Base-by-base conservation (phyloP, 2,329 filamentous ascomycete genomes). In the Cryphonectria carpinicola region DNA sequence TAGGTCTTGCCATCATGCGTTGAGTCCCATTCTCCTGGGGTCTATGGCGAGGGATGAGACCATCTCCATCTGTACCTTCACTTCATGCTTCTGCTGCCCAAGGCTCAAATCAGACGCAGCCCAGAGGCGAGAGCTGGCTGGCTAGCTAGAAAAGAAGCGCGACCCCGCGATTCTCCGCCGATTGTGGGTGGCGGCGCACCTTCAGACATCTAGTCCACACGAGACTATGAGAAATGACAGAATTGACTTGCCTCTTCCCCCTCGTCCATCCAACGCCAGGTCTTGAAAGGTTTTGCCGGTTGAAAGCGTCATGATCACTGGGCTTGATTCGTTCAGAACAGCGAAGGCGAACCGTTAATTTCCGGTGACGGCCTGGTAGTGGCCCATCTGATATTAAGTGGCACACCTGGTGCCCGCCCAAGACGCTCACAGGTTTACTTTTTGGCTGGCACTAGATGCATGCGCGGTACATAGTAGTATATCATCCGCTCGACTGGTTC, bases 341-440 rank as follows among this genome's bases (percentile, higher is more conserved):
- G 54, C 37, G 28, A 49, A 25, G 52, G 49, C 49, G 19, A 19
- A 37, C 46, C 10, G 8, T 25, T 56, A 66, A 66, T 58, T 41
- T 63, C 66, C 63, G 63, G 39, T 63, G 62, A 28, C 56, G 43
- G 61, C 62, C 22, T 66, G 67, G 32, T 65, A 64, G 60, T 69
- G 68, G 70, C 67, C 70, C 58, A 49, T 39, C 56, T 62, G 64
- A 70, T 65, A 70, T 67, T 71, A 65, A 60, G 64, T 71, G 70
- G 17, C 67, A 67, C 39, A 43, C 64, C 25, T 61, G 39, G 49
- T 70, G 69, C 60, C 46, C 58, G 43, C 17, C 28, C 61, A 39
- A 41, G 64, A 39, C 17, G 35, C 32, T 7, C 14, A 25, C 32
- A 8, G 2, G 7, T 32, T 41, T 52, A 28, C 46, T 43, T 56